Percentiles rank a stretch among this genome's conserved stretches.
Conservation (phyloP, 768 basidiomycete species). For the Mycena sanguinolenta region DNA sequence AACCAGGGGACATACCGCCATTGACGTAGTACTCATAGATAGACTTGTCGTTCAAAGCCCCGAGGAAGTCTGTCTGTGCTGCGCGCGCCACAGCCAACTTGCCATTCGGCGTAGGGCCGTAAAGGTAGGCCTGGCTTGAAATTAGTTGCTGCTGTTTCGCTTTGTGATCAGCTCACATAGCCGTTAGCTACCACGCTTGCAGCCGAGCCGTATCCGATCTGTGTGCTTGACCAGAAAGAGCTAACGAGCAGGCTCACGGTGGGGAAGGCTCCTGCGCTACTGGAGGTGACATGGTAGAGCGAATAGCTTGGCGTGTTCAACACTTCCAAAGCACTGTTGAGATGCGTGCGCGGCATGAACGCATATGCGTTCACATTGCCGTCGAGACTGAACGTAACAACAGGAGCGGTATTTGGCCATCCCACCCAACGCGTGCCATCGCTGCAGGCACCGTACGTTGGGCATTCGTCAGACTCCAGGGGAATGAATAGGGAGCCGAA, state of each 20-base stretch:
- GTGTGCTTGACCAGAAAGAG: slow-evolving; percentile 22
- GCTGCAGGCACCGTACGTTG: slow-evolving; percentile 17
- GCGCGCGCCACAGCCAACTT: slow-evolving; percentile 23
- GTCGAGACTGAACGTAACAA: slow-evolving; percentile 11
- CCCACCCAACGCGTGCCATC: slow-evolving; percentile 34
- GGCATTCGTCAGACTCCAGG: slow-evolving; percentile 34
- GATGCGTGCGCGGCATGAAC: slow-evolving; percentile 24
- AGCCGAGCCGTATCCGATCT: slow-evolving; percentile 34
- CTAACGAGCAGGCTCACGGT: slow-evolving; percentile 5
- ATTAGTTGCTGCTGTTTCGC: not conserved
- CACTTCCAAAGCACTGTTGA: slow-evolving; percentile 21
- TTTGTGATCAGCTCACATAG: slow-evolving; percentile 9
- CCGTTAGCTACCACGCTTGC: slow-evolving; percentile 21
- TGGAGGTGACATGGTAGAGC: slow-evolving; percentile 29
- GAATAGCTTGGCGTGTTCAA: slow-evolving; percentile 16
- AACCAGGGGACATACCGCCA: slow-evolving; percentile 12
- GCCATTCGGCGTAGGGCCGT: slow-evolving; percentile 21
- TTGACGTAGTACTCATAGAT: slow-evolving; percentile 36
- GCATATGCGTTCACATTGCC: slow-evolving; percentile 21
- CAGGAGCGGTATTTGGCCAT: slow-evolving; percentile 32
- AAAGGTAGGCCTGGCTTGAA: slow-evolving; percentile 19
- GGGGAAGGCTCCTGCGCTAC: slow-evolving; percentile 13
- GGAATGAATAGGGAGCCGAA: slow-evolving; percentile 24
- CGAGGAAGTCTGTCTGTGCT: slow-evolving; percentile 28
- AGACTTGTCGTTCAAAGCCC: slow-evolving; percentile 12